Percentiles rank a stretch among this genome's conserved stretches.
Conservation (phyloP, 1,284 basidiomycete species). For the Ceratobasidium sp. region DNA sequence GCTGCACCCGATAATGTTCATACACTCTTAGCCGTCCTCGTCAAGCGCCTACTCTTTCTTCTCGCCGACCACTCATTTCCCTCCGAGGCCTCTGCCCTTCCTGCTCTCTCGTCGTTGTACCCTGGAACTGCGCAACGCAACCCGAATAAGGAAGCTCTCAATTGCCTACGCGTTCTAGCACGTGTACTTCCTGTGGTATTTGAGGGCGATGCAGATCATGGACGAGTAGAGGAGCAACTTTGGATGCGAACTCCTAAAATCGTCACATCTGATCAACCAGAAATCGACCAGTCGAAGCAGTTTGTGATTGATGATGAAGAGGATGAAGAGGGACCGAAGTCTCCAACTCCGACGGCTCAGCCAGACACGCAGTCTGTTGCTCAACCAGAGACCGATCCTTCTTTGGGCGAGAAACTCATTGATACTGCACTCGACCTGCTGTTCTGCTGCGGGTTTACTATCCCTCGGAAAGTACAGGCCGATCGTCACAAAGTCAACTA, state of each 20-base stretch:
- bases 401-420: slow-evolving; percentile 84
- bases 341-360: slow-evolving; percentile 46
- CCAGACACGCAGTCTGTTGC: slow-evolving; percentile 53
- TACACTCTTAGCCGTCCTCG: slow-evolving; percentile 81
- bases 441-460: slow-evolving; percentile 92
- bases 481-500: slow-evolving; percentile 90
- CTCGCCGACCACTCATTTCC: slow-evolving; percentile 89
- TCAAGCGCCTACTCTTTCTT: slow-evolving; percentile 83
- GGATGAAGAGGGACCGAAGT: slow-evolving; percentile 54
- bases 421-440: slow-evolving; percentile 84
- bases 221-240: slow-evolving; percentile 75
- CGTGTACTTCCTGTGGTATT: slow-evolving; percentile 90
- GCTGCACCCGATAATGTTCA: slow-evolving; percentile 87
- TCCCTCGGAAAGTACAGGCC: slow-evolving; percentile 82
- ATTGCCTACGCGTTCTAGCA: slow-evolving; percentile 87
- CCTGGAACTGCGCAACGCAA: slow-evolving; percentile 69
- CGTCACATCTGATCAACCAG: slow-evolving; percentile 48
- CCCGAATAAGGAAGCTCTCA: slow-evolving; percentile 86
- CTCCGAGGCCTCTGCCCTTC: slow-evolving; percentile 63
- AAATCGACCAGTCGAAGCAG: slow-evolving; percentile 34
- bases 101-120: slow-evolving; percentile 71
- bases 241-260: slow-evolving; percentile 73
- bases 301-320: slow-evolving; percentile 54
- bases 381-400: slow-evolving; percentile 71
- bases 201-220: slow-evolving; percentile 81